phyloP scores from a whole-genome alignment of 192 early-diverging fungal genomes.

The Backusella tarrabulga region DNA sequence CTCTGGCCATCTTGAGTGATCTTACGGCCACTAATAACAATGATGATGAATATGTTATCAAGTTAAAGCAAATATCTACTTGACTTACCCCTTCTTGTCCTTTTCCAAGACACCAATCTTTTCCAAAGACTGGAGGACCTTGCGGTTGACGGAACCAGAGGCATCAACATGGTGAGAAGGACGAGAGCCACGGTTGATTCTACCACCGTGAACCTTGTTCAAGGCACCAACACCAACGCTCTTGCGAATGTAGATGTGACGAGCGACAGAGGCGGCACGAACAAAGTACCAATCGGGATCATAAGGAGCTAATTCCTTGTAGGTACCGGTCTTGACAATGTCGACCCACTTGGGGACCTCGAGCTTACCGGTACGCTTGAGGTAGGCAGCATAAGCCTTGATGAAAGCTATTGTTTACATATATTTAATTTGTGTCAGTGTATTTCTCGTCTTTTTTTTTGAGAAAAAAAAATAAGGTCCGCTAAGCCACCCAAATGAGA shows the following conservation, averaged over 20 bases:
- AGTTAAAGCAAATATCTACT: slow-evolving; percentile 31
- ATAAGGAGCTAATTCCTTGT: slow-evolving; percentile 97
- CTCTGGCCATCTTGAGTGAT: slow-evolving; percentile 97
- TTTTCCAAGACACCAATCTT: slow-evolving; percentile 97
- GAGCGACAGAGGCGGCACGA: slow-evolving; percentile 93
- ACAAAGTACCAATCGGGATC: slow-evolving; percentile 99
- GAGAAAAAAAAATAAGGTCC: background rate
- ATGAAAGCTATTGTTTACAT: slow-evolving; percentile 62
- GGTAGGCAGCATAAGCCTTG: slow-evolving; percentile 98
- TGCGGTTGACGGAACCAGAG: slow-evolving; percentile 92
- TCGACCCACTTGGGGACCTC: slow-evolving; percentile 99
- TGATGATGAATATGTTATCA: background rate
- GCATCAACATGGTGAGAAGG: slow-evolving; percentile 88
- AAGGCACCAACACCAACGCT: slow-evolving; percentile 94
- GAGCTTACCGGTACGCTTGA: slow-evolving; percentile 98
- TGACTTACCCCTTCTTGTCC: slow-evolving; percentile 74
- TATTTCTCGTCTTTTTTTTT: background rate
- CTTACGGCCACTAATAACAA: slow-evolving; percentile 75
- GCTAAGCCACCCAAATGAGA: background rate
- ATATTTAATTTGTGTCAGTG: background rate
- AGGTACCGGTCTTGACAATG: slow-evolving; percentile 95
- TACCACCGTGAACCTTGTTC: slow-evolving; percentile 91
- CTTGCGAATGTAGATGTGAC: slow-evolving; percentile 97
- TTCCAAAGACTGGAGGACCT: slow-evolving; percentile 97
- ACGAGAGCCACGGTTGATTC: slow-evolving; percentile 88